Base-by-base conservation (phyloP, 1,139 yeast species). In the Kazachstania sp. region DNA sequence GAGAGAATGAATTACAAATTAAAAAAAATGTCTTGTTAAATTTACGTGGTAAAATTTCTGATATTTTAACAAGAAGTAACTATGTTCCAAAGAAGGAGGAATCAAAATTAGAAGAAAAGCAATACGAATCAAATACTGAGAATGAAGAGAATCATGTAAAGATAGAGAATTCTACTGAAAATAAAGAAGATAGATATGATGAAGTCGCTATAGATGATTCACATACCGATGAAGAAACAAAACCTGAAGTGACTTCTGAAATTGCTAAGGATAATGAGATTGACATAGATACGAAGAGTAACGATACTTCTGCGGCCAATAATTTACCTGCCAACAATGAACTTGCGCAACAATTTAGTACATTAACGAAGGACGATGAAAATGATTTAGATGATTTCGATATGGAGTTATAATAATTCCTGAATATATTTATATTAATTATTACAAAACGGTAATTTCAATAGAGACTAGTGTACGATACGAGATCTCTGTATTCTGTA, bases 1-100 rank as follows among this genome's bases (percentile, higher is more conserved):
- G 56, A 34, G 57, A 60, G 39, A 47, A 49, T 37, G 65, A 63
- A 47, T 47, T 63, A 19, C 52, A 53, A 39, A 54, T 51, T 12
- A 63, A 60, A 47, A 54, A 51, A n/a, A 48, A 51, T 7, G 54
- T 59, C 1, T 43, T 58, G 12, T 23, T 45, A 6, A 45, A 45
- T 18, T 35, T 56, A 20, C 37, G 44, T 34, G 30, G 32, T n/a
- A 50, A 37, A 35, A 48, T 50, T 23, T 32, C 30, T 8, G 40
- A 36, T 13, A 35, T 49, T 3, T 31, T 31, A 3, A 16, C 19
- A 23, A 26, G 26, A 26, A 44, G 8, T 19, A n/a, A 40, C 19
- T 47, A 31, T 28, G 37, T 28, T 4, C 15, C 41, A 29, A 34
- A 38, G 1, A n/a, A 18, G 4, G 40, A 20, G 23, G 37, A 35